Conservation (phyloP, 2,329 filamentous ascomycete genomes). For the Zalaria obscura region DNA sequence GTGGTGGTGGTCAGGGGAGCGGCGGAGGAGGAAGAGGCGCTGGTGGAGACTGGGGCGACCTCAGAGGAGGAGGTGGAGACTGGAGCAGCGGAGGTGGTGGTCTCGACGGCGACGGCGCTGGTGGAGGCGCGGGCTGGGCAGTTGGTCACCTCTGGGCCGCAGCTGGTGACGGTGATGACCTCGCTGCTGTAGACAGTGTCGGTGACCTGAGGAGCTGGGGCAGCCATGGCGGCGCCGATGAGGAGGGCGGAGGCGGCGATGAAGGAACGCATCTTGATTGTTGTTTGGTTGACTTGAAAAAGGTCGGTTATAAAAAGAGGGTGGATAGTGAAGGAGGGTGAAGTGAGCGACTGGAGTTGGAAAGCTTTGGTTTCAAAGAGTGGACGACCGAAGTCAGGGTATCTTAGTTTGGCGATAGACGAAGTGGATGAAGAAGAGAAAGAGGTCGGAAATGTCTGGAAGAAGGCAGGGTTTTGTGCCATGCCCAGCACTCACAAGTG, state of each 20-base stretch:
- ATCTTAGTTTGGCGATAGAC: not conserved
- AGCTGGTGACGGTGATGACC: constrained; percentile 8
- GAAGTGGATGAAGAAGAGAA: not conserved
- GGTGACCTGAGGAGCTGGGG: constrained; percentile 1
- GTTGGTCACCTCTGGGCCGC: constrained; percentile 9
- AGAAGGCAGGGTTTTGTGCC: not conserved
- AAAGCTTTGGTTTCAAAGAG: constrained; percentile 11
- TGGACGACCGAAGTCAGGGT: constrained; percentile 16
- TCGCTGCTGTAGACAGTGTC: constrained; percentile 7
- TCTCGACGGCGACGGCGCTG: not conserved
- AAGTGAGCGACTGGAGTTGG: constrained; percentile 12
- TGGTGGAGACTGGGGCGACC: not conserved
- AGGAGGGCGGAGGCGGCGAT: constrained; percentile 14
- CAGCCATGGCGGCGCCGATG: constrained; percentile 9
- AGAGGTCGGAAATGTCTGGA: not conserved
- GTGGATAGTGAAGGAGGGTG: constrained; percentile 8
- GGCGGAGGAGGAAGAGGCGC: constrained; percentile 1
- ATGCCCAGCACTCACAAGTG: not conserved
- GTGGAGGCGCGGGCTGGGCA: constrained; percentile 5
- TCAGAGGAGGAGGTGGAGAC: not conserved
- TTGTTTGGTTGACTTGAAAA: constrained; percentile 5
- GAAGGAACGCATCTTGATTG: constrained; percentile 16
- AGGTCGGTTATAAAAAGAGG: constrained; percentile 6
- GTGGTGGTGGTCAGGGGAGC: constrained; percentile 1
- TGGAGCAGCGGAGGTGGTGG: not conserved